Evolutionary conservation across 345 rosid species (phyloP), one percentile per base, ranked within the genome.

Genomic region (Populus deltoides): DNA sequence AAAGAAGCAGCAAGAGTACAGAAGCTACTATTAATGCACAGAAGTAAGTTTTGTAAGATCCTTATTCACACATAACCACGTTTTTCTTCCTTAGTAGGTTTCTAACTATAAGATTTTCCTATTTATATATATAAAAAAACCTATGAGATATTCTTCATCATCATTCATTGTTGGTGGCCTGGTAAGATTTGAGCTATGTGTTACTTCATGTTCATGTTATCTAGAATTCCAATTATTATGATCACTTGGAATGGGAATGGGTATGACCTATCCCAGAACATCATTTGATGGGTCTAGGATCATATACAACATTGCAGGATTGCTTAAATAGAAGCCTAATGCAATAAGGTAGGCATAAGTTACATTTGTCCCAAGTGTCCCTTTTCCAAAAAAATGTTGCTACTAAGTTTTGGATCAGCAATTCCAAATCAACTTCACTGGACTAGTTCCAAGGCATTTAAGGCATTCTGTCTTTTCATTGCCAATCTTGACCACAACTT

Each of bases 41-140:
- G 78, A 83, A 87, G 95, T 89, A 86, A 33, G 66, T 68, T 81
- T 61, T 79, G 18, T 10, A 10, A 59, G 4, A 59, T 59, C 65
- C 29, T 8, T 59, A 9, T n/a, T n/a, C 63, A n/a, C 15, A 12
- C 29, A 3, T 59, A 59, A 59, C 24, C 65, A 8, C n/a, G 65
- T 59, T 59, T 59, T 59, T 59, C 65, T n/a, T 59, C 29, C 65
- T 59, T 24, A 3, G 15, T 24, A 24, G 27, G 65, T 59, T 24
- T 25, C 6, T 4, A 59, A 59, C 12, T 59, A 59, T 59, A 10
- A 59, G 27, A 10, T 24, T 59, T 59, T 59, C 65, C 29, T 47
- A 47, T 47, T 3, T 47, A 47, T 47, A 12, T 39, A 8, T 6
- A 59, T n/a, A 3, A 59, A 59, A n/a, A 4, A 59, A 9, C 24